Evolutionary conservation across 768 basidiomycete species (phyloP).

Genomic region (Xerocomellus amylosporus): DNA sequence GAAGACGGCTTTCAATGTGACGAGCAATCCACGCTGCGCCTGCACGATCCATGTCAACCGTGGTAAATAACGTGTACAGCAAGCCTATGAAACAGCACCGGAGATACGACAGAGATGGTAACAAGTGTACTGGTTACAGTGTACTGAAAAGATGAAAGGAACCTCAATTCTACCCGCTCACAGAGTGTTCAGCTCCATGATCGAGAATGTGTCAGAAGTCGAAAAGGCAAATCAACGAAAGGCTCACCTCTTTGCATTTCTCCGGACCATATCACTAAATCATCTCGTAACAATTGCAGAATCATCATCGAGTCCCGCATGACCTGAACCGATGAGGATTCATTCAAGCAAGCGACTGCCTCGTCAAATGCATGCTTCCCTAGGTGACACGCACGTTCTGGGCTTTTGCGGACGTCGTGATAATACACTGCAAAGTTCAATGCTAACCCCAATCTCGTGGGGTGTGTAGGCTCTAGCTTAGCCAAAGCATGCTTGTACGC

Average conservation of each 20-base stretch:
- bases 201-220: slow-evolving; percentile 11
- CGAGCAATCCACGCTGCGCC: background rate
- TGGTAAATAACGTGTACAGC: slow-evolving; percentile 12
- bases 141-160: background rate
- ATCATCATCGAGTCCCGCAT: slow-evolving; percentile 79
- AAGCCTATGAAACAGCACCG: background rate
- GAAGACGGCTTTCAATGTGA: background rate
- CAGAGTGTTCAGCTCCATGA: slow-evolving; percentile 25
- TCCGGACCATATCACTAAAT: slow-evolving; percentile 80
- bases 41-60: background rate
- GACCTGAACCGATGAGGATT: slow-evolving; percentile 40
- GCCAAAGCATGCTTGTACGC: slow-evolving; percentile 80
- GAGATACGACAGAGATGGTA: background rate
- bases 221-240: slow-evolving; percentile 1
- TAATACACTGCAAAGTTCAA: slow-evolving; percentile 95
- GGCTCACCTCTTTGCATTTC: slow-evolving; percentile 55
- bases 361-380: slow-evolving; percentile 93
- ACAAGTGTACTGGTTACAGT: slow-evolving; percentile 1
- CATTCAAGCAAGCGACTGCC: slow-evolving; percentile 65
- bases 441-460: slow-evolving; percentile 83
- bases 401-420: slow-evolving; percentile 81
- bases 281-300: slow-evolving; percentile 78
- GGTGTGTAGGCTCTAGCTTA: slow-evolving; percentile 75
- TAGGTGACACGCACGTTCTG: slow-evolving; percentile 82
- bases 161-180: slow-evolving; percentile 10